Evolutionary conservation across 768 basidiomycete genomes (phyloP).

Genomic region (Amanita exitialis): DNA sequence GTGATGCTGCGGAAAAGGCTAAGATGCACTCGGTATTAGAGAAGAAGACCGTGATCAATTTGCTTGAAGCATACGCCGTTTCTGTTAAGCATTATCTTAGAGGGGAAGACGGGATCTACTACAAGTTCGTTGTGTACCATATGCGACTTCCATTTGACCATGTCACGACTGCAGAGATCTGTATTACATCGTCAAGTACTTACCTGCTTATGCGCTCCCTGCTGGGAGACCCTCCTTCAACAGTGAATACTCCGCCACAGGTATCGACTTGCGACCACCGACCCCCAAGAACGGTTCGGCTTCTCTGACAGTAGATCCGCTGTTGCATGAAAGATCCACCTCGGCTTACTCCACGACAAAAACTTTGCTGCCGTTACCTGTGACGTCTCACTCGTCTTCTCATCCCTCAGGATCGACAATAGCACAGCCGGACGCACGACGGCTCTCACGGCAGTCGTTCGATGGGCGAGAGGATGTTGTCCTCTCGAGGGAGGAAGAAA

Average conservation of each 20-base stretch:
- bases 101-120: constrained; percentile 43
- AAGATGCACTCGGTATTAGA: constrained; percentile 45
- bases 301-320: neutral
- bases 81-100: constrained; percentile 64
- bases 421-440: neutral
- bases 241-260: neutral
- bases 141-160: neutral
- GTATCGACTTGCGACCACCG: neutral
- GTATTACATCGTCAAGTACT: constrained; percentile 61
- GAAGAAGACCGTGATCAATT: constrained; percentile 60
- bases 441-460: neutral
- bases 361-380: neutral
- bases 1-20: constrained; percentile 17
- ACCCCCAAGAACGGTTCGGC: neutral
- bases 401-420: neutral
- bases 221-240: constrained; percentile 29
- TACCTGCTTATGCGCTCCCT: constrained; percentile 55
- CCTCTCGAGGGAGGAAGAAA: constrained; percentile 31
- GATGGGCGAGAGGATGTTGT: constrained; percentile 21
- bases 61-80: constrained; percentile 55
- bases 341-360: constrained; percentile 1
- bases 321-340: constrained; percentile 16
- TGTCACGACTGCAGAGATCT: constrained; percentile 31
- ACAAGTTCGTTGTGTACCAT: constrained; percentile 17
- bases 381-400: neutral